phyloP scores from a whole-genome alignment of 306 rosid genomes.

The Dalbergia oliveri region DNA sequence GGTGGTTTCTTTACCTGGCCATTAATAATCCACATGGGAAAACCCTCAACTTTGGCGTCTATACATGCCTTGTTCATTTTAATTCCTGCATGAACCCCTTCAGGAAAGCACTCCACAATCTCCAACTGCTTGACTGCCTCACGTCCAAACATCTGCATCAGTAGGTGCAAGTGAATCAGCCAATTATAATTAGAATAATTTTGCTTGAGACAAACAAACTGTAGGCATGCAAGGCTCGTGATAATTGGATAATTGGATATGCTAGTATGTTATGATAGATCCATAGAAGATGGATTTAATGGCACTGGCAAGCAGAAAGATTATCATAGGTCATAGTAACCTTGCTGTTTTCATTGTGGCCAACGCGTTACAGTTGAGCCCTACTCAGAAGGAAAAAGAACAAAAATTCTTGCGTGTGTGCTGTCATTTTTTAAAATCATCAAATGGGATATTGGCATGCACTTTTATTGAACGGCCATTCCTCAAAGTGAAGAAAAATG shows the following conservation, averaged over 20 bases:
- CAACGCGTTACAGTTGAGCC: too few relatives aligned
- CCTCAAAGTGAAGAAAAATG: conserved; percentile 5
- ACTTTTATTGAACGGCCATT: background rate
- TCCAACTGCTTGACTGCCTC: conserved; percentile 83
- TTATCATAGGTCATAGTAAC: background rate
- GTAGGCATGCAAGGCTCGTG: background rate
- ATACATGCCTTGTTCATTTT: conserved; percentile 72
- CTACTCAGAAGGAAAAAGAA: background rate
- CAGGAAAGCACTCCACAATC: conserved; percentile 93
- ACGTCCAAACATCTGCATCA: conserved; percentile 77
- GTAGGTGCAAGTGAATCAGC: conserved; percentile 8
- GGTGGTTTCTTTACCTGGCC: conserved; percentile 70
- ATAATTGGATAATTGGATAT: background rate
- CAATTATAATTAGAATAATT: background rate
- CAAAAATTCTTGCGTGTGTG: background rate
- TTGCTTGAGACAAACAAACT: background rate
- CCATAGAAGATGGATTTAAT: conserved; percentile 16
- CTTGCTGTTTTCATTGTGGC: too few relatives aligned
- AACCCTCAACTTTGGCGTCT: conserved; percentile 81
- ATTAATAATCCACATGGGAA: conserved; percentile 87
- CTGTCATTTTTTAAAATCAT: conserved; percentile 21
- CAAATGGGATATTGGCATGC: conserved; percentile 22
- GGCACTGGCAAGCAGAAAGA: background rate
- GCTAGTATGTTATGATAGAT: background rate
- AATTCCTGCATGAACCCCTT: conserved; percentile 78